phyloP scores from a whole-genome alignment of 2,329 filamentous ascomycete species.

The Pseudovirgaria hyperparasitica region DNA sequence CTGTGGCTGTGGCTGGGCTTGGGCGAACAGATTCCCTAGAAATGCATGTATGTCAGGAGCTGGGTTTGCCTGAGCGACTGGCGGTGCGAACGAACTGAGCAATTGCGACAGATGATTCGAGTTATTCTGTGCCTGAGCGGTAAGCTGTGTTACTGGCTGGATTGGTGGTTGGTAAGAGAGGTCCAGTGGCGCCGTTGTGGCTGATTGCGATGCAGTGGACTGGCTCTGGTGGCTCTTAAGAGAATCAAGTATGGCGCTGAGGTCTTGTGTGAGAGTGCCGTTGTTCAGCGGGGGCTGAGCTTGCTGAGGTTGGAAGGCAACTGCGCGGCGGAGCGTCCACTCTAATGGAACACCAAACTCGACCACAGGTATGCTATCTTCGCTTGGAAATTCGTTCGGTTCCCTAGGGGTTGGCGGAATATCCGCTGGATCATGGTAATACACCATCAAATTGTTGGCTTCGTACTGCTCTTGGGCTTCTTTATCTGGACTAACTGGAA shows the following conservation, averaged over 20 bases:
- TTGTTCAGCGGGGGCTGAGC: constrained; percentile 3
- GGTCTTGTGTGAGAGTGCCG: constrained; percentile 4
- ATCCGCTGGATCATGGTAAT: constrained; percentile 30
- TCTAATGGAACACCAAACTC: constrained; percentile 27
- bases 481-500: constrained; percentile 29
- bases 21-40: too few relatives aligned
- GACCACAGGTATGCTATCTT: constrained; percentile 13
- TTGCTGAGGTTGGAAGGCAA: constrained; percentile 9
- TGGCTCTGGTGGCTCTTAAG: too few relatives aligned
- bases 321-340: constrained; percentile 10
- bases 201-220: too few relatives aligned
- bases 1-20: too few relatives aligned
- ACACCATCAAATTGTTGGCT: constrained; percentile 33
- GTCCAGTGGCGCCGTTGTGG: too few relatives aligned
- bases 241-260: constrained; percentile 7
- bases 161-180: too few relatives aligned
- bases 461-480: constrained; percentile 32
- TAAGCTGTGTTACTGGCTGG: too few relatives aligned
- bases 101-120: too few relatives aligned
- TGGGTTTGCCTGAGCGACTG: too few relatives aligned
- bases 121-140: too few relatives aligned
- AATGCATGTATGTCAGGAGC: too few relatives aligned
- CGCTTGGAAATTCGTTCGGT: constrained; percentile 24
- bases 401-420: constrained; percentile 35
- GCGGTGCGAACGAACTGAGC: too few relatives aligned